A percentile compares a stretch with the other conserved stretches of the same genome.
Evolutionary conservation across 2,329 filamentous ascomycete genomes (phyloP).

Genomic region (Aspergillus cejpii): DNA sequence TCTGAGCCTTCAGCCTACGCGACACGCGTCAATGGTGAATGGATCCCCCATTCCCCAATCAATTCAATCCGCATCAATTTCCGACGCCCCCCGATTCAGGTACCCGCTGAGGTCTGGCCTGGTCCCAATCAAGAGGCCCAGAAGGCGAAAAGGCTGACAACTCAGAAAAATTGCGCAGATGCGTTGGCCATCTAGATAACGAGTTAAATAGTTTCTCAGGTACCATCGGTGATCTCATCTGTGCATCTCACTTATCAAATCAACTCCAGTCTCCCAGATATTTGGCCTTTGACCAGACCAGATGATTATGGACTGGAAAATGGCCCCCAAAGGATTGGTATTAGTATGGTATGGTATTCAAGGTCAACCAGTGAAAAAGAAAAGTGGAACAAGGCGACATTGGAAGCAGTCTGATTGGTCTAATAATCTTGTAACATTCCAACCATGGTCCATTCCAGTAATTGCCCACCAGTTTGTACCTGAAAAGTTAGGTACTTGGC

Average conservation of each 20-base stretch:
- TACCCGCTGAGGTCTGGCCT: slow-evolving; percentile 2
- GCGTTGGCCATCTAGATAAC: not conserved
- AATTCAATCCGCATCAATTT: slow-evolving; percentile 2
- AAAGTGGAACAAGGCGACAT: not conserved
- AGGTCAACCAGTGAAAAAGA: no score
- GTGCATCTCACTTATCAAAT: no score
- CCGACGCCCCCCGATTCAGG: slow-evolving; percentile 3
- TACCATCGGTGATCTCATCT: not conserved
- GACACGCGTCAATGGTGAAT: no score
- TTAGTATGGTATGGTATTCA: not conserved
- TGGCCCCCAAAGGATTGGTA: not conserved
- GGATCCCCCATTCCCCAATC: slow-evolving; percentile 3
- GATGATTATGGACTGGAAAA: no score
- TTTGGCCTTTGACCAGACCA: not conserved
- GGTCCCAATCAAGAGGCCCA: no score
- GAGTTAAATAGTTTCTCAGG: no score
- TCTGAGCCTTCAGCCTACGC: no score
- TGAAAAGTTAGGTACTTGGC: no score
- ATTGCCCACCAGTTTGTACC: no score
- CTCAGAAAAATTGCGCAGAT: not conserved
- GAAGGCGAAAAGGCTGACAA: not conserved
- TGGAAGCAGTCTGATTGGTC: not conserved
- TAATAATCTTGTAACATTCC: not conserved
- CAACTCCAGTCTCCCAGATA: no score
- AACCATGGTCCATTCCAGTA: no score